Evolutionary conservation across 2,329 filamentous ascomycete species (phyloP).

Genomic region (Exophiala lecanii-corni): DNA sequence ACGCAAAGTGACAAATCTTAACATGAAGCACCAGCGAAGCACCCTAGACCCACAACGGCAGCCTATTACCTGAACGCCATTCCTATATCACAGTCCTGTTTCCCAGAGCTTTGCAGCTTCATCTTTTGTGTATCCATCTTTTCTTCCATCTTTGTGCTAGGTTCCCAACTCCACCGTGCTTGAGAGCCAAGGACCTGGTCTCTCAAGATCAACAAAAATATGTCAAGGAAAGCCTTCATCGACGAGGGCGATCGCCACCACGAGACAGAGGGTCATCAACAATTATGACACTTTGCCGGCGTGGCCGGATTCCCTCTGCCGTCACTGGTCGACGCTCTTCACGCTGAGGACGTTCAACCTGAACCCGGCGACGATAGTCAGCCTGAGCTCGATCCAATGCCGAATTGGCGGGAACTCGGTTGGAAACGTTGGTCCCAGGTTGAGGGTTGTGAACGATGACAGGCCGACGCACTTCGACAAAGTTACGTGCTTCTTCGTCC

Average conservation of each 20-base stretch:
- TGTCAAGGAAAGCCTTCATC: not conserved
- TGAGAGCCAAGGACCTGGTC: no score
- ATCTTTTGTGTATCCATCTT: no score
- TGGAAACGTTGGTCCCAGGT: not conserved
- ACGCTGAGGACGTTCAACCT: not conserved
- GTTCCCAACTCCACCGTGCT: no score
- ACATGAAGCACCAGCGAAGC: no score
- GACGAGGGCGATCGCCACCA: not conserved
- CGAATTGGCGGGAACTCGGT: conserved; percentile 4
- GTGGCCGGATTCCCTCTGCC: conserved; percentile 8
- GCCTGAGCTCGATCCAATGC: conserved; percentile 18
- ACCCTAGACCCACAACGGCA: no score
- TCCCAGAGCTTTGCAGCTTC: no score
- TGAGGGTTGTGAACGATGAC: conserved; percentile 17
- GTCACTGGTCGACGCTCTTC: conserved; percentile 8
- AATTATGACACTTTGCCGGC: conserved; percentile 14
- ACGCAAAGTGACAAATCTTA: no score
- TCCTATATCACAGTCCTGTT: no score
- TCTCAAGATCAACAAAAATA: no score
- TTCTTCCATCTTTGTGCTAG: no score
- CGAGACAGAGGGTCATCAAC: conserved; percentile 8
- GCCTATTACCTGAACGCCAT: no score
- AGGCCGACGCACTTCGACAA: conserved; percentile 11
- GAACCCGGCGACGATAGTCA: conserved; percentile 13
- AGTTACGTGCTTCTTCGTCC: conserved; percentile 5